These are phyloP conservation scores for Teunomyces aglyptinius DNA, from an alignment of 805 yeast species.

Conservation along the genomic window DNA sequence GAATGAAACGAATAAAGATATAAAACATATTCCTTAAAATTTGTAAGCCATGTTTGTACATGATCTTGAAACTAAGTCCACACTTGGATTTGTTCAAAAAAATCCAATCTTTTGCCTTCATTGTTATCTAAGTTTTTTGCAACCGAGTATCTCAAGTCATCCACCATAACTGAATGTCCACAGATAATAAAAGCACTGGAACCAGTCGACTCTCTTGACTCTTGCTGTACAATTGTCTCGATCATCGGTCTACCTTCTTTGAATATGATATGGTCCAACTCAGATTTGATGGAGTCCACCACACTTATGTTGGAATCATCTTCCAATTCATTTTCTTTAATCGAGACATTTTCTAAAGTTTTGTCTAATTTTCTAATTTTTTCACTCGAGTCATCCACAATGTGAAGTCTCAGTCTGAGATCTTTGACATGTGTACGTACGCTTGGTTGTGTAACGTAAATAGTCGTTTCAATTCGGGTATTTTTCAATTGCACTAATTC, in stretches of 20 bases:
- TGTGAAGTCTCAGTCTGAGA: not conserved
- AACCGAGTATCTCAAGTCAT: conserved; percentile 50
- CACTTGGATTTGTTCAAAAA: conserved; percentile 70
- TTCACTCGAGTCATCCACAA: not conserved
- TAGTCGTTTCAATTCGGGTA: conserved; percentile 25
- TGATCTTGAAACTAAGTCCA: conserved; percentile 45
- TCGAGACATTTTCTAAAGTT: not conserved
- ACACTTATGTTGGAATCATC: not conserved
- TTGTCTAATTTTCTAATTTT: not conserved
- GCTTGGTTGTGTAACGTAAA: conserved; percentile 30
- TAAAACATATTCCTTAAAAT: not conserved
- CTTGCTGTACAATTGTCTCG: conserved; percentile 33
- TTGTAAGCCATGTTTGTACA: no score
- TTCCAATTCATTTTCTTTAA: conserved; percentile 1
- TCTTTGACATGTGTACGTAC: conserved; percentile 3
- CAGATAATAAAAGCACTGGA: conserved; percentile 57
- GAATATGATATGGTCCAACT: conserved; percentile 17
- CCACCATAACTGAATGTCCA: conserved; percentile 63
- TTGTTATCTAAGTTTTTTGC: conserved; percentile 37
- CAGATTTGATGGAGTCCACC: conserved; percentile 6
- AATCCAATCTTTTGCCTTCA: conserved; percentile 53
- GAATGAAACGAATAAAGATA: not conserved
- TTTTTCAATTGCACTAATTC: conserved; percentile 33
- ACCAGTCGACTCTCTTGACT: conserved; percentile 37
- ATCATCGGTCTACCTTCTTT: conserved; percentile 46